Percentiles rank a stretch among this genome's conserved stretches.
Evolutionary conservation across 495 filamentous ascomycete genomes (phyloP).

Genomic region (Trichoderma erinaceum): DNA sequence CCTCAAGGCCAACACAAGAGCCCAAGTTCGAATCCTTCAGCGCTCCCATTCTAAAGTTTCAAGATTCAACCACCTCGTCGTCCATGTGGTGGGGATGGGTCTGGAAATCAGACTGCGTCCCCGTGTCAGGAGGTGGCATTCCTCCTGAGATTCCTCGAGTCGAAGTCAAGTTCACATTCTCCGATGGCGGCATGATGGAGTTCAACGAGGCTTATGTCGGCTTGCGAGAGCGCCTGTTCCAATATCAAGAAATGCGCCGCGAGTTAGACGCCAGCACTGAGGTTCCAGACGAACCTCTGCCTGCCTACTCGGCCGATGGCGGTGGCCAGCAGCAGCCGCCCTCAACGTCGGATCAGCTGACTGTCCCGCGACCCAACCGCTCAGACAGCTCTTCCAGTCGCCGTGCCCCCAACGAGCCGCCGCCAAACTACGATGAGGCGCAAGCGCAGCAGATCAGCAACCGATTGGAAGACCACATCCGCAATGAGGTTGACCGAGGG

Average conservation of each 20-base stretch:
- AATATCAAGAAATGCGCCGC: slow-evolving; percentile 65
- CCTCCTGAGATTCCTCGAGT: slow-evolving; percentile 64
- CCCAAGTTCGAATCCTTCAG: slow-evolving; percentile 73
- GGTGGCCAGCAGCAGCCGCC: slow-evolving; percentile 20
- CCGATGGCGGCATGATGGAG: slow-evolving; percentile 90
- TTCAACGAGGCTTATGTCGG: slow-evolving; percentile 79
- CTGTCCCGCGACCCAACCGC: slow-evolving; percentile 15
- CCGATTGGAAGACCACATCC: slow-evolving; percentile 41
- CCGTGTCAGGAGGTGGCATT: slow-evolving; percentile 79
- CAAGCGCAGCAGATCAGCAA: slow-evolving; percentile 67
- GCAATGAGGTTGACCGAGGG: slow-evolving; percentile 39
- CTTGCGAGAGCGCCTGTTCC: slow-evolving; percentile 73
- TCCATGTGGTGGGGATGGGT: slow-evolving; percentile 96
- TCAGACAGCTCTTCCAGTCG: slow-evolving; percentile 21
- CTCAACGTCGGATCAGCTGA: slow-evolving; percentile 28
- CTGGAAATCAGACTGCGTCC: slow-evolving; percentile 74
- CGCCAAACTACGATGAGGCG: slow-evolving; percentile 88
- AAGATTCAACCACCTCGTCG: slow-evolving; percentile 82
- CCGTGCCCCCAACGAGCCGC: slow-evolving; percentile 65
- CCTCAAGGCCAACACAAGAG: slow-evolving; percentile 55
- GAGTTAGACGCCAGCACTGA: slow-evolving; percentile 37
- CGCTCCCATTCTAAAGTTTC: slow-evolving; percentile 73
- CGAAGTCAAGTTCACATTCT: slow-evolving; percentile 80
- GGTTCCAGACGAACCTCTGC: slow-evolving; percentile 75
- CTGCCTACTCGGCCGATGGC: slow-evolving; percentile 60